Percentiles rank a stretch among this genome's conserved stretches.
These are phyloP conservation scores for Lecanicillium sp. DNA, from an alignment of 2,329 filamentous ascomycete genomes.

Conservation along the genomic window DNA sequence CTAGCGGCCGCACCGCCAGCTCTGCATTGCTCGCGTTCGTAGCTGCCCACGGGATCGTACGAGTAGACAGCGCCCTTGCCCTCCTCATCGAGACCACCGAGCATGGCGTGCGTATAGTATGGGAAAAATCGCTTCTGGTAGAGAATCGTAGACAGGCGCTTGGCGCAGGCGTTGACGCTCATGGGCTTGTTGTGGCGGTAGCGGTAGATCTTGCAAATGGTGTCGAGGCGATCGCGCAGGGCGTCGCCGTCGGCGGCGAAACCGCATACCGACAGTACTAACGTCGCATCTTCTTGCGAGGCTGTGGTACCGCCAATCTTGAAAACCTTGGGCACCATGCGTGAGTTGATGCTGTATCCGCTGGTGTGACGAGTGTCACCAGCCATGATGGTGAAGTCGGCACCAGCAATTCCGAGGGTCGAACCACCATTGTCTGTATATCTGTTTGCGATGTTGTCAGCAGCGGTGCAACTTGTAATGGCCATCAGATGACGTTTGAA, in stretches of 20 bases:
- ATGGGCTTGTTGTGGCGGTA: constrained; percentile 98
- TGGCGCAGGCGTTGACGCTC: constrained; percentile 87
- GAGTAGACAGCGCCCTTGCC: constrained; percentile 91
- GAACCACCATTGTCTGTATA: constrained; percentile 98
- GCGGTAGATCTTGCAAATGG: constrained; percentile 96
- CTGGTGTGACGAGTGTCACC: constrained; percentile 94
- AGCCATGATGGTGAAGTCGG: constrained; percentile 91
- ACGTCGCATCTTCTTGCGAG: constrained; percentile 73
- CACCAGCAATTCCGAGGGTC: constrained; percentile 87
- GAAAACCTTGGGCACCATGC: constrained; percentile 92
- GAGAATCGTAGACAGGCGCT: constrained; percentile 88
- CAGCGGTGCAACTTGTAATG: no score
- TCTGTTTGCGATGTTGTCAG: constrained; percentile 36
- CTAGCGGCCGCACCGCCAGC: constrained; percentile 87
- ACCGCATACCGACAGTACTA: constrained; percentile 88
- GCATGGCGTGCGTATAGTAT: constrained; percentile 92
- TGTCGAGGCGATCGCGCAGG: constrained; percentile 86
- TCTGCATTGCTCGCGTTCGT: constrained; percentile 93
- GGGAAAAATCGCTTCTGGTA: constrained; percentile 99
- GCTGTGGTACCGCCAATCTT: constrained; percentile 88
- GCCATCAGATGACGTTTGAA: no score
- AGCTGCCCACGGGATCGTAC: constrained; percentile 96
- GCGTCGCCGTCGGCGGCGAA: constrained; percentile 94
- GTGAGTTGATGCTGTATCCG: constrained; percentile 98
- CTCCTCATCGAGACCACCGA: constrained; percentile 89